Evolutionary conservation across 148 eudicot species (phyloP).

Genomic region (Vaccinium darrowii): DNA sequence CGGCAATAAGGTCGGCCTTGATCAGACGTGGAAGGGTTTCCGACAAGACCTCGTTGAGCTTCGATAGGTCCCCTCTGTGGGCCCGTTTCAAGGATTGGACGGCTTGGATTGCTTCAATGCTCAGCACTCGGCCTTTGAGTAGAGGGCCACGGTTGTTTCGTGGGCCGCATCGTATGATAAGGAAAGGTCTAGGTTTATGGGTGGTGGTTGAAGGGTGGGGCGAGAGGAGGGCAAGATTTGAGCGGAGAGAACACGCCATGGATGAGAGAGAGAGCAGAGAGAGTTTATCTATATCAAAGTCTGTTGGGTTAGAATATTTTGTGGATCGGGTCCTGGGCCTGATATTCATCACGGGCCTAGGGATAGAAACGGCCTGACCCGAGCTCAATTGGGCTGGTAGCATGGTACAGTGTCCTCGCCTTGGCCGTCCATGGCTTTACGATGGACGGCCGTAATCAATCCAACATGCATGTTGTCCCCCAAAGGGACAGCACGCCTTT

Average conservation of each 20-base stretch:
- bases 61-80: conserved; percentile 25
- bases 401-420: too few relatives aligned
- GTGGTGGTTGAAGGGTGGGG: conserved; percentile 9
- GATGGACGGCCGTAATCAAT: too few relatives aligned
- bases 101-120: conserved; percentile 84
- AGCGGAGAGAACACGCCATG: conserved; percentile 26
- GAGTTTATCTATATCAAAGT: neutral
- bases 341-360: neutral
- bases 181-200: neutral
- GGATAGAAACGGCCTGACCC: neutral
- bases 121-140: conserved; percentile 63
- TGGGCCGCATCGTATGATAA: conserved; percentile 57
- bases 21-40: conserved; percentile 56
- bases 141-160: conserved; percentile 73
- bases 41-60: conserved; percentile 23
- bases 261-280: conserved; percentile 15
- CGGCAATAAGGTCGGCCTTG: conserved; percentile 77
- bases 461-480: too few relatives aligned
- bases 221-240: conserved; percentile 13
- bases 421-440: too few relatives aligned
- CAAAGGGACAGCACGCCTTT: too few relatives aligned
- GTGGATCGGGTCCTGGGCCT: neutral
- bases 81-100: conserved; percentile 88
- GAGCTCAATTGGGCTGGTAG: too few relatives aligned
- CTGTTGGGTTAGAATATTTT: neutral